Conservation (phyloP, 306 rosid species). For the Dryas drummondii region DNA sequence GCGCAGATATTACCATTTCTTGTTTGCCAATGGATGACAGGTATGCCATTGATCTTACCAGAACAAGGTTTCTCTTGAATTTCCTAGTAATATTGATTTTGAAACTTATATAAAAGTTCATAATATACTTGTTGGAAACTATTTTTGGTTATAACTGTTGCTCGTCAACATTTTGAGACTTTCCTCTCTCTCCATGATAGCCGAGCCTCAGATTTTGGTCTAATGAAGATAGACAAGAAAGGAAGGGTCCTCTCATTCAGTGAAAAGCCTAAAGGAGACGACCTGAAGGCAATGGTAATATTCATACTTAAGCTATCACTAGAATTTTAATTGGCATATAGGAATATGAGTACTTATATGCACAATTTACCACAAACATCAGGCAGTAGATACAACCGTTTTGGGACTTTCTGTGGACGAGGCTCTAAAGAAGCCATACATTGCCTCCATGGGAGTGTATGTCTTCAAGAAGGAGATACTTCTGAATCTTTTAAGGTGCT, state of each 20-base stretch:
- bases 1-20: constrained; percentile 91
- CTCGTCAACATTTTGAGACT: constrained; percentile 18
- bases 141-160: background rate
- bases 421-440: constrained; percentile 80
- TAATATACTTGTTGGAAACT: no score
- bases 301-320: constrained; percentile 3
- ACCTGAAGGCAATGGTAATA: constrained; percentile 80
- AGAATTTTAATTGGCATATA: constrained; percentile 13
- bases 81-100: background rate
- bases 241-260: constrained; percentile 63
- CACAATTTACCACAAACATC: constrained; percentile 31
- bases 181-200: constrained; percentile 41
- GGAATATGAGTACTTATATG: constrained; percentile 20
- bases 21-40: constrained; percentile 90
- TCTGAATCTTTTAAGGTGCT: constrained; percentile 81
- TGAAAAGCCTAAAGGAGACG: constrained; percentile 82
- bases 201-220: constrained; percentile 98
- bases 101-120: background rate
- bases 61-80: background rate
- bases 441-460: constrained; percentile 99
- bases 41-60: constrained; percentile 36
- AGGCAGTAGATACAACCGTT: constrained; percentile 91
- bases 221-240: constrained; percentile 93
- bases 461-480: constrained; percentile 97
- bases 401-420: constrained; percentile 83